A percentile compares a stretch with the other conserved stretches of the same genome.
phyloP scores from a whole-genome alignment of 305 asterid species.

The Plantago coronopus region DNA sequence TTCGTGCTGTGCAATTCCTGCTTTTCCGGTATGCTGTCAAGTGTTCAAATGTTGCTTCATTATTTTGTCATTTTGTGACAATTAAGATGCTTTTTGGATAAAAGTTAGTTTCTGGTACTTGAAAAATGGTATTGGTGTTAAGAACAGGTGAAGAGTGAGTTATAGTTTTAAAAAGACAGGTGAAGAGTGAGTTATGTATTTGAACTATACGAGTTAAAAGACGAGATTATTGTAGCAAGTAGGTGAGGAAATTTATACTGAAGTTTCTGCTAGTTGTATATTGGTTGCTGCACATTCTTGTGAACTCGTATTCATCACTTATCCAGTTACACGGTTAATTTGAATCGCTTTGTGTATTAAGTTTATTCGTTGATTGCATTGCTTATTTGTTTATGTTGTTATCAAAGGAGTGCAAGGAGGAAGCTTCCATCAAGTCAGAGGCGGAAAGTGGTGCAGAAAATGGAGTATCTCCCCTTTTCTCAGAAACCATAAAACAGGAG shows the following conservation, averaged over 20 bases:
- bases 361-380: neutral
- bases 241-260: neutral
- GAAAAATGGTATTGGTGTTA: neutral
- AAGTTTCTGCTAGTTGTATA: conserved; percentile 1
- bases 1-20: conserved; percentile 4
- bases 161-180: too few relatives aligned
- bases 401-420: conserved; percentile 60
- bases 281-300: neutral
- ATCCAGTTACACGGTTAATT: neutral
- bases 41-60: neutral
- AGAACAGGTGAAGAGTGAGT: neutral
- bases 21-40: neutral
- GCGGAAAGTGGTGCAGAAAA: conserved; percentile 40
- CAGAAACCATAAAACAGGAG: conserved; percentile 50
- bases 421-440: conserved; percentile 30
- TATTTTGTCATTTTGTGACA: neutral
- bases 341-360: conserved; percentile 2
- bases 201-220: too few relatives aligned
- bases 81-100: neutral
- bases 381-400: conserved; percentile 17
- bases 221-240: too few relatives aligned
- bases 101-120: neutral
- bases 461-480: conserved; percentile 35
- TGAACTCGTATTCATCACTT: neutral
- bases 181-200: too few relatives aligned